Conservation (phyloP, 2,329 filamentous ascomycete species). For the Thermothelomyces thermophilus region DNA sequence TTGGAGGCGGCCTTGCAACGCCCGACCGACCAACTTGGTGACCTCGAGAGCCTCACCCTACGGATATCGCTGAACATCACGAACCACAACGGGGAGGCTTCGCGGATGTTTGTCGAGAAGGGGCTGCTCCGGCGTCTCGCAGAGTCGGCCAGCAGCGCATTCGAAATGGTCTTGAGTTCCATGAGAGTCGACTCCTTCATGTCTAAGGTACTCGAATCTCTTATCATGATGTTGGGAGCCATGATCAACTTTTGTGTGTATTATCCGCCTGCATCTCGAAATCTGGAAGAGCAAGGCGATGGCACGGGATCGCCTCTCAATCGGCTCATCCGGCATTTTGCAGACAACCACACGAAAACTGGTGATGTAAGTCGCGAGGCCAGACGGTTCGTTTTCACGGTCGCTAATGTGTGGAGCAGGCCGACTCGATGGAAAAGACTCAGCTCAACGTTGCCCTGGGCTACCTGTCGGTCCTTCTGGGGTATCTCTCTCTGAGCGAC, state of each 20-base stretch:
- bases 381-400: background rate
- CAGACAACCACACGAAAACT: slow-evolving; percentile 58
- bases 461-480: slow-evolving; percentile 77
- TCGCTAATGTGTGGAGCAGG: slow-evolving; percentile 38
- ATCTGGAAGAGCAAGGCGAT: slow-evolving; percentile 37
- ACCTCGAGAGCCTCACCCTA: slow-evolving; percentile 45
- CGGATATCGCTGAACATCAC: slow-evolving; percentile 78
- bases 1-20: slow-evolving; percentile 35
- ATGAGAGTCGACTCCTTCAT: slow-evolving; percentile 44
- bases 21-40: slow-evolving; percentile 33
- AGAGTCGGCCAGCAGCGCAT: slow-evolving; percentile 45
- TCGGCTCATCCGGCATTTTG: slow-evolving; percentile 57
- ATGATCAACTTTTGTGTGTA: slow-evolving; percentile 86
- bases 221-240: slow-evolving; percentile 72
- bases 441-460: slow-evolving; percentile 78
- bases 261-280: slow-evolving; percentile 54
- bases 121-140: slow-evolving; percentile 46
- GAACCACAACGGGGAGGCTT: slow-evolving; percentile 68
- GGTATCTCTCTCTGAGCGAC: slow-evolving; percentile 63
- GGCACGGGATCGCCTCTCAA: slow-evolving; percentile 44
- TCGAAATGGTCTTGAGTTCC: slow-evolving; percentile 41
- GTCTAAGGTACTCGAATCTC: slow-evolving; percentile 53
- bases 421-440: slow-evolving; percentile 66
- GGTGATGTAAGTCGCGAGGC: slow-evolving; percentile 53
- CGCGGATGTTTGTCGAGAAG: slow-evolving; percentile 60